Evolutionary conservation across 768 basidiomycete species (phyloP), one percentile per base, ranked within the genome.

Genomic region (Tulasnella sp.): DNA sequence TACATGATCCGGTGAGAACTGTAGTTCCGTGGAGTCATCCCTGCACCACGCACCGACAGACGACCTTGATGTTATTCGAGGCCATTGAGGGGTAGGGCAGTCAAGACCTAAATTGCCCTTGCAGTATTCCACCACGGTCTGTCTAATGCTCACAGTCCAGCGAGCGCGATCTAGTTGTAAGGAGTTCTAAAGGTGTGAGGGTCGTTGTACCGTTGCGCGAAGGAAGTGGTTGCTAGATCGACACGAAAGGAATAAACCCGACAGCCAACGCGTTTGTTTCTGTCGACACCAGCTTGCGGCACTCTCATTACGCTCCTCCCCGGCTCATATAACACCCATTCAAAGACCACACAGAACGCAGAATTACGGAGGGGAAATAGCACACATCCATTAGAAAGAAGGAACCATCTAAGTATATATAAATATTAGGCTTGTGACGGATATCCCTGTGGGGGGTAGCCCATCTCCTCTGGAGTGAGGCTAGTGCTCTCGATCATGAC

Each of bases 41-140:
- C 48, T 15, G 70, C 76, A 74, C 67, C 44, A 86, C 95, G 81
- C 82, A 96, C 97, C 97, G 95, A 89, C 97, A 99, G 81, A 99
- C 95, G 83, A 99, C 98, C 88, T 99, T 97, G 89, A 97, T 96
- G 84, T 96, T 96, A 81, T 91, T 95, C 80, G 79, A 80, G 5
- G 78, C 78, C 78, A 79, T 79, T 51, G 42, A 70, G 77, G 67
- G 69, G 39, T 35, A 71, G 75, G 75, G 29, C 55, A 78, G 70
- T 72, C 39, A 72, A 72, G 39, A 72, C 39, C 71, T 72, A 72
- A 40, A 72, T 40, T 26, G 39, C 23, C 71, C 11, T 72, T 46
- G 16, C 39, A 32, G 71, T 42, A 16, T 40, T 46, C 20, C 71
- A 18, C 61, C 61, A 35, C 26, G 29, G 32, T 73, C 71, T 73